Evolutionary conservation across 2,329 filamentous ascomycete genomes (phyloP).

Genomic region (Verticillium nubilum): DNA sequence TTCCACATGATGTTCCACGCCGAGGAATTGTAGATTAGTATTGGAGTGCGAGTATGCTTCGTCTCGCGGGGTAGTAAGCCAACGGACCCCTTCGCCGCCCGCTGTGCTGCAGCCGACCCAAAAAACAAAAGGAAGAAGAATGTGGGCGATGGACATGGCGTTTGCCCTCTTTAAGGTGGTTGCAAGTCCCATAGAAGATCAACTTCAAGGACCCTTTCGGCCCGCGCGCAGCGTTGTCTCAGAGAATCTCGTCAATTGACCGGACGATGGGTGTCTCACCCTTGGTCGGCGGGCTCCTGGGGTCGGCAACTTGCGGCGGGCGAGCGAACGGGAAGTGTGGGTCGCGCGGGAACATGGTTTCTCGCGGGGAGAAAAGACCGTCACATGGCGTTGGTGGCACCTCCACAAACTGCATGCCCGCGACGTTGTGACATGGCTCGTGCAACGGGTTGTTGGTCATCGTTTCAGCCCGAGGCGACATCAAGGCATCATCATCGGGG

Average conservation of each 20-base stretch:
- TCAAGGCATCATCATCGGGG: slow-evolving; percentile 48
- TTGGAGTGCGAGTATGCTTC: background rate
- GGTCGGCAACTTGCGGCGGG: slow-evolving; percentile 52
- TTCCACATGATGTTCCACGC: background rate
- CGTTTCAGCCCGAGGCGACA: slow-evolving; percentile 67
- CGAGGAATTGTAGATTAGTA: background rate
- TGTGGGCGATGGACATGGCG: background rate
- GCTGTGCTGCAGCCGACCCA: background rate
- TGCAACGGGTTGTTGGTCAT: slow-evolving; percentile 67
- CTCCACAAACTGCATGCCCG: slow-evolving; percentile 48
- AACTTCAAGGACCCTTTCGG: background rate
- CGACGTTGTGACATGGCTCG: slow-evolving; percentile 32
- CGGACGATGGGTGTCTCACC: slow-evolving; percentile 71
- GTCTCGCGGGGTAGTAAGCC: background rate
- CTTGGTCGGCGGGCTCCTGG: slow-evolving; percentile 68
- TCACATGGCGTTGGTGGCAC: slow-evolving; percentile 46
- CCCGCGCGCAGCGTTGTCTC: slow-evolving; percentile 17
- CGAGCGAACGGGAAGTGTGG: slow-evolving; percentile 46
- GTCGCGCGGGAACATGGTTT: slow-evolving; percentile 48
- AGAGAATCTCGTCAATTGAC: slow-evolving; percentile 74
- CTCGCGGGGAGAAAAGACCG: slow-evolving; percentile 47
- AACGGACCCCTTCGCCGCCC: background rate
- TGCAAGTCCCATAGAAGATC: background rate
- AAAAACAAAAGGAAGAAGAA: slow-evolving; percentile 2
- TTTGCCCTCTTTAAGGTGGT: background rate